Base-by-base conservation (phyloP, 1,284 basidiomycete genomes). In the Tylopilus sp. region DNA sequence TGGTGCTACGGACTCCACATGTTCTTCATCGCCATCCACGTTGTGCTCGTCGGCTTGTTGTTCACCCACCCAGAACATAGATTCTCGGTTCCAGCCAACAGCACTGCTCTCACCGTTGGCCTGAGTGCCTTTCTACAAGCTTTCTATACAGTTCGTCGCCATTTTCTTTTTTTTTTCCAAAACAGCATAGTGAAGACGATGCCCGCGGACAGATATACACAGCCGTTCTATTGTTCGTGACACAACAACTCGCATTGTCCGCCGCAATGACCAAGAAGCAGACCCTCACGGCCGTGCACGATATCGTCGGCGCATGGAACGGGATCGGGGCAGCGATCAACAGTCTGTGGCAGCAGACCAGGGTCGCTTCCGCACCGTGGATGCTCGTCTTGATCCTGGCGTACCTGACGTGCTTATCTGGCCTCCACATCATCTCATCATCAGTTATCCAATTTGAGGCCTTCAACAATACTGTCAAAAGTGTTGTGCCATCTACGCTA, bases 361-460 rank as follows among this genome's bases (percentile, higher is more conserved):
- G 44, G 10, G 11, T 50, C 25, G 9, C 18, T 0, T 47, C 59
- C 2, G 41, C 49, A 5, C 37, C 36, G 0, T 44, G 2, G 2
- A 7, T 33, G 3, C 16, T 56, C 3, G 3, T 55, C 11, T 2
- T 36, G 5, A 38, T 40, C 2, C 16, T 57, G 28, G 2, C 7
- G 8, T 59, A 59, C 16, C 31, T 58, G 21, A 10, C 26, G 6
- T 55, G 35, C 13, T 51, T 60, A 15, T 38, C 51, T 1, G 37
- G 38, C 6, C 18, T 60, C 5, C 58, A 64, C 29, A 53, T 64
- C 13, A 16, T 52, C 19, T 62, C 60, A 0, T 49, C 62, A 0
- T 56, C 61, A 1, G 25, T 64, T 36, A 44, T 64, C 5, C 48
- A 56, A 38, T 60, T 59, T 1, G 41, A 64, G 29, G 13, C 35